These are phyloP conservation scores for Xylaria palmicola DNA, from an alignment of 495 filamentous ascomycete species.

Conservation along the genomic window DNA sequence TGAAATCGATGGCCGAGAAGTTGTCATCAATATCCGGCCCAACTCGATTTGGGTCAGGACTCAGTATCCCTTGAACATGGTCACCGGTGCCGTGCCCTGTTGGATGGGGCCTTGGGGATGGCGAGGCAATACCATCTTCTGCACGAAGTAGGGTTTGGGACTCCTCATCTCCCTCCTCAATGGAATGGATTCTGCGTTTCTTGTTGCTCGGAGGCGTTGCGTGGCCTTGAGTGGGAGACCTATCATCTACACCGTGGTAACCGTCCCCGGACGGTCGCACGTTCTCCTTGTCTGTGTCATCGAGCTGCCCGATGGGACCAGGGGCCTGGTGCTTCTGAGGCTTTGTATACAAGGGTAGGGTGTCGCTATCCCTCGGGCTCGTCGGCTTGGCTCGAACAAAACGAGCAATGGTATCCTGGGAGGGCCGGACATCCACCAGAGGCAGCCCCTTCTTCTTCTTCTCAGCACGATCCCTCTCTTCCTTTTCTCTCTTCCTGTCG, in stretches of 20 bases:
- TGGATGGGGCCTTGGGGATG: not conserved
- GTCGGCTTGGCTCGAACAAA: constrained; percentile 37
- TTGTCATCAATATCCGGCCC: not conserved
- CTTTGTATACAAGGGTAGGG: not conserved
- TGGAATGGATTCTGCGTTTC: not conserved
- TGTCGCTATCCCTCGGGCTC: constrained; percentile 22
- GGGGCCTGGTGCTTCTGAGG: too few relatives aligned
- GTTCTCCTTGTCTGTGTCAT: constrained; percentile 19
- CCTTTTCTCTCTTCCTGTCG: constrained; percentile 46
- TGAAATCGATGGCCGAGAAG: constrained; percentile 2
- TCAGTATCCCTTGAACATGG: not conserved
- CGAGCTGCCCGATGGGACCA: too few relatives aligned
- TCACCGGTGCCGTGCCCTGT: not conserved
- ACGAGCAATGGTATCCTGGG: constrained; percentile 44
- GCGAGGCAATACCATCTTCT: not conserved
- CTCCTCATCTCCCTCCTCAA: not conserved
- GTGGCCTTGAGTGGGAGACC: not conserved
- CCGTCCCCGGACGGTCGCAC: not conserved
- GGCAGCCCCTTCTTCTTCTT: constrained; percentile 43
- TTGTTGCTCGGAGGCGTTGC: not conserved
- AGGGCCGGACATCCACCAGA: constrained; percentile 39
- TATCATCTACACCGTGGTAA: not conserved
- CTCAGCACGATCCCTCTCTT: constrained; percentile 32
- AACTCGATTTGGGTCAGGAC: not conserved
- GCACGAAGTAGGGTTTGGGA: not conserved